Evolutionary conservation across 2,329 filamentous ascomycete genomes (phyloP).

Genomic region (Cyclaneusma minus): DNA sequence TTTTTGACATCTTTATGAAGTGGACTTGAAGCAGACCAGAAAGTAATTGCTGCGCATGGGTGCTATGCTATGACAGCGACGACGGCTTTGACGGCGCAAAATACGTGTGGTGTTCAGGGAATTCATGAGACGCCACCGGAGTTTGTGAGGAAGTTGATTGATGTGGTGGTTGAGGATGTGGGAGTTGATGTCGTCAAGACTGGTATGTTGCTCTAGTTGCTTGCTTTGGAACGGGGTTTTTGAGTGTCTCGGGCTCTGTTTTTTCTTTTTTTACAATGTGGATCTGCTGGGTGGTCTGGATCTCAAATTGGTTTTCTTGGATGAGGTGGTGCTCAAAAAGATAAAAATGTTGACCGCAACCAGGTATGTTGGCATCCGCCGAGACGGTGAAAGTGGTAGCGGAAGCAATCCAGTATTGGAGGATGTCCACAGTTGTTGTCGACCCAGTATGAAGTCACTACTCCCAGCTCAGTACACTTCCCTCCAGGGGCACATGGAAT

Average conservation of each 20-base stretch:
- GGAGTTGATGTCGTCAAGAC: constrained; percentile 85
- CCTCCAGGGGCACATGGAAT: not conserved
- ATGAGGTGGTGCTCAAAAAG: not conserved
- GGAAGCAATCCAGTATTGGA: constrained; percentile 40
- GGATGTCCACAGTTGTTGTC: constrained; percentile 44
- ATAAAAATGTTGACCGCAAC: not conserved
- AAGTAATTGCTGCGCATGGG: constrained; percentile 79
- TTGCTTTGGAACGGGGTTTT: not conserved
- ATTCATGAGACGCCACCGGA: constrained; percentile 65
- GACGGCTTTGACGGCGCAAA: constrained; percentile 89
- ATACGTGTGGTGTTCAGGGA: constrained; percentile 69
- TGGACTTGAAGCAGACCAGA: constrained; percentile 89
- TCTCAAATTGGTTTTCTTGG: not conserved
- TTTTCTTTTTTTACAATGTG: constrained; percentile 4
- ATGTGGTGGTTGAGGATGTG: constrained; percentile 71
- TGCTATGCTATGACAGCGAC: constrained; percentile 96
- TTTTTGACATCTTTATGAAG: constrained; percentile 26
- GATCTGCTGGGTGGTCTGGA: not conserved
- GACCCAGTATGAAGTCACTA: constrained; percentile 62
- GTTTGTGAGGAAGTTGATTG: constrained; percentile 75
- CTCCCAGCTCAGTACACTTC: not conserved
- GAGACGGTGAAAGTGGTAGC: constrained; percentile 56
- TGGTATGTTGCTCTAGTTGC: constrained; percentile 33
- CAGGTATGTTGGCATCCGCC: constrained; percentile 70
- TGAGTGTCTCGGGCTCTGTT: not conserved